Evolutionary conservation across 1,284 basidiomycete species (phyloP).

Genomic region (Naganishia sp.): DNA sequence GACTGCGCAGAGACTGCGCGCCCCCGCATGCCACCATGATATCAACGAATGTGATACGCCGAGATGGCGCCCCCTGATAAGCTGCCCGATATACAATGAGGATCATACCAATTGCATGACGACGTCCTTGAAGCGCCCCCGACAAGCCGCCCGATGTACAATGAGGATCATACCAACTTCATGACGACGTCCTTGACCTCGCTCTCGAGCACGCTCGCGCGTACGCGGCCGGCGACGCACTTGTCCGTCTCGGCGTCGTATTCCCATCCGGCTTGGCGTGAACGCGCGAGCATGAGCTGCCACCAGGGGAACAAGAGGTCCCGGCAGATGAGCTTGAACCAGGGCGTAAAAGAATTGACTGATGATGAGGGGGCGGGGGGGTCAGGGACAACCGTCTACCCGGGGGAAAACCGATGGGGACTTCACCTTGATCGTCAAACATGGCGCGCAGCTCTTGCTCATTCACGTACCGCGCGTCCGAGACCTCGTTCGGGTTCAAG

Average conservation of each 20-base stretch:
- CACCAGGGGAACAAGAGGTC: conserved; percentile 99
- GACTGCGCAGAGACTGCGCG: background rate
- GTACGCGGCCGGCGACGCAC: conserved; percentile 43
- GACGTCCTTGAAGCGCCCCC: conserved; percentile 58
- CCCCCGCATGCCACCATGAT: too few relatives aligned
- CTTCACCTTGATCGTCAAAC: conserved; percentile 75
- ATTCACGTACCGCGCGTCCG: conserved; percentile 86
- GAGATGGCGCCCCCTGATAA: background rate
- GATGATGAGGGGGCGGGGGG: conserved; percentile 17
- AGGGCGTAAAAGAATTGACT: conserved; percentile 93
- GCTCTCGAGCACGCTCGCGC: conserved; percentile 44
- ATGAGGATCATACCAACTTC: conserved; percentile 63
- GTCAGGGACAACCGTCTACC: background rate
- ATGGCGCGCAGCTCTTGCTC: conserved; percentile 85
- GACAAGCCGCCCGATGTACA: background rate
- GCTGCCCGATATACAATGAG: background rate
- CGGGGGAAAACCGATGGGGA: background rate
- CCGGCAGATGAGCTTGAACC: conserved; percentile 98
- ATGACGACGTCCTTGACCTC: conserved; percentile 66
- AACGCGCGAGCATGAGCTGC: conserved; percentile 75
- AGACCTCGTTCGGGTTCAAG: conserved; percentile 89
- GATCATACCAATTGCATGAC: conserved; percentile 72
- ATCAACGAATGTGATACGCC: conserved; percentile 21
- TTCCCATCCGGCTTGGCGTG: conserved; percentile 65
- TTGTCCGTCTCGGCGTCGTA: conserved; percentile 67